phyloP scores from a whole-genome alignment of 2,329 filamentous ascomycete genomes.

The Phialophora chinensis region DNA sequence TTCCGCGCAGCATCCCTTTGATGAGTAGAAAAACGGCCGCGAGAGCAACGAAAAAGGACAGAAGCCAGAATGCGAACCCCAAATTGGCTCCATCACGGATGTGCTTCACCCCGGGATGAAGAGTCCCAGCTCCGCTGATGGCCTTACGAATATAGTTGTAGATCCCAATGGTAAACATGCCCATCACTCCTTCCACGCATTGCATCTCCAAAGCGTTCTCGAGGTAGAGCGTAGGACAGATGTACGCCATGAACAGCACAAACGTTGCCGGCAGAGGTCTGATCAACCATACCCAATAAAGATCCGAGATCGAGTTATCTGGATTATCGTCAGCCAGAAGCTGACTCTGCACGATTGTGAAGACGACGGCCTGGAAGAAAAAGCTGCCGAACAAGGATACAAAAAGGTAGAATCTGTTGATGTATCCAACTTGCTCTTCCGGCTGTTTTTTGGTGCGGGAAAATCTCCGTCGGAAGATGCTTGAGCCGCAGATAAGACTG shows the following conservation, averaged over 20 bases:
- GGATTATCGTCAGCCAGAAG: neutral
- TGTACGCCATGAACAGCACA: slow-evolving; percentile 5
- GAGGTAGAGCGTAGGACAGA: slow-evolving; percentile 5
- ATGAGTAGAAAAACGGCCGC: neutral
- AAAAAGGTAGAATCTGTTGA: slow-evolving; percentile 6
- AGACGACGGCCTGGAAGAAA: neutral
- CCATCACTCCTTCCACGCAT: slow-evolving; percentile 3
- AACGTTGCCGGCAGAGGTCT: slow-evolving; percentile 1
- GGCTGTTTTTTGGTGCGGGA: neutral
- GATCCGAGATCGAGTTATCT: neutral
- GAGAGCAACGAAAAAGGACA: slow-evolving; percentile 7
- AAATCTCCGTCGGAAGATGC: slow-evolving; percentile 5
- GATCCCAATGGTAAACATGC: slow-evolving; percentile 3
- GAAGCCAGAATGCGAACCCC: slow-evolving; percentile 6
- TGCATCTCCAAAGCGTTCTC: slow-evolving; percentile 9
- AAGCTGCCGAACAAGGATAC: slow-evolving; percentile 11
- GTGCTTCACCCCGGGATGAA: slow-evolving; percentile 1
- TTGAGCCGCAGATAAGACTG: slow-evolving; percentile 6
- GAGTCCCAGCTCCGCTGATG: neutral
- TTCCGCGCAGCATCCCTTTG: neutral
- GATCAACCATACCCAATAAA: slow-evolving; percentile 9
- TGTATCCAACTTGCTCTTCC: neutral
- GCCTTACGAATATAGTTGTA: slow-evolving; percentile 4
- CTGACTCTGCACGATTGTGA: neutral
- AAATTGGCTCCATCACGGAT: slow-evolving; percentile 7